Evolutionary conservation across 352 stramenopile genomes (phyloP).

Genomic region (Nothophytophthora sp.): DNA sequence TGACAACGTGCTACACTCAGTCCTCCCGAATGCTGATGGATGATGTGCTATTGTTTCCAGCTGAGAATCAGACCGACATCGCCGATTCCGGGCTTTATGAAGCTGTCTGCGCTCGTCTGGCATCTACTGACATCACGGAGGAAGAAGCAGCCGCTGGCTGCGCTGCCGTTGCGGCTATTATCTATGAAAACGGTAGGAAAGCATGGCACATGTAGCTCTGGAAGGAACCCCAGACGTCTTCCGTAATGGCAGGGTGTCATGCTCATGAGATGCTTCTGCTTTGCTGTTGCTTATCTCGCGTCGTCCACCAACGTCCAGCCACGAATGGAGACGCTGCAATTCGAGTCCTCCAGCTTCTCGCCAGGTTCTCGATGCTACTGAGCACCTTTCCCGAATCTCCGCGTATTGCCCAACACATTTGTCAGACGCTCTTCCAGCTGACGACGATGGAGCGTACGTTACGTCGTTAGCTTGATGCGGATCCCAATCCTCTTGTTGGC

Average conservation of each 20-base stretch:
- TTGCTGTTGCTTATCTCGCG: no score
- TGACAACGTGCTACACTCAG: no score
- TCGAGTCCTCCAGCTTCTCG: conserved; percentile 20
- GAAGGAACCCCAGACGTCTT: no score
- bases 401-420: conserved; percentile 24
- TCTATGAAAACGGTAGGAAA: conserved; percentile 66
- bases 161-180: conserved; percentile 29
- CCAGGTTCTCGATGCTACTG: conserved; percentile 28
- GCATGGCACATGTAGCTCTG: no score
- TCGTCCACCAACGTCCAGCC: no score
- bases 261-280: no score
- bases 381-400: conserved; percentile 14
- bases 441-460: conserved; percentile 36
- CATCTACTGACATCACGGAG: conserved; percentile 7
- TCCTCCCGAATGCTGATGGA: no score
- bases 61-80: conserved; percentile 61
- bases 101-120: conserved; percentile 26
- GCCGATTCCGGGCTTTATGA: conserved; percentile 28
- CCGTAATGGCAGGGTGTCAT: no score
- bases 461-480: neutral
- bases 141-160: conserved; percentile 26
- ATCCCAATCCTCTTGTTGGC: neutral
- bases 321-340: conserved; percentile 25
- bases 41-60: no score
- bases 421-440: conserved; percentile 50